Base-by-base conservation (phyloP, 1,284 basidiomycete species). In the Cryptococcus amylolentus region DNA sequence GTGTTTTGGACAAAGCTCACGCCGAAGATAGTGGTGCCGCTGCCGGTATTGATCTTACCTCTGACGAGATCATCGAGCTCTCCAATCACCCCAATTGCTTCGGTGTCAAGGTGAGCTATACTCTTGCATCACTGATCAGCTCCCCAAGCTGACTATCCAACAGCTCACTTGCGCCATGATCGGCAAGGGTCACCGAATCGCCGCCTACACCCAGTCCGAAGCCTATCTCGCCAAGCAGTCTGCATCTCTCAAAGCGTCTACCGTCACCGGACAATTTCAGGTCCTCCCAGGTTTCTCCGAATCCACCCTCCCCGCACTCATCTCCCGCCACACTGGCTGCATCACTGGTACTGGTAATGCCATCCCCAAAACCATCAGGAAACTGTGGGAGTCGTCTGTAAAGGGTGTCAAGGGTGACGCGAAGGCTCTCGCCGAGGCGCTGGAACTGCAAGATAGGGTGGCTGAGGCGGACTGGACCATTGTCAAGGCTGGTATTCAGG, bases 41-140 rank as follows among this genome's bases (percentile, higher is more conserved):
- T 0, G 85, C 89, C 0, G 91, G 91, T 10, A 84, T 91, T 63
- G 89, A 96, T 72, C 84, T 95, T 54, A 87, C 89, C 73, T 90
- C 88, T 0, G 91, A 94, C 73, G 82, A 84, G 51, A 83, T 96
- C 65, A 81, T 81, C 54, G 80, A 82, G 23, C 81, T 94, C 37
- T 84, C 88, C 4, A 75, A 82, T 52, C 91, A 94, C 71, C 88
- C 88, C 12, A 92, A 93, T 78, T 90, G 91, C 67, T 88, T 92
- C 62, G 91, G 91, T 57, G 86, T 85, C 52, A 94, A 92, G 61
- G 71, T 71, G 31, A 44, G 62, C 54, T 18, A 5, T 16, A 23
- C 23, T 23, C 23, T 20, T 8, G 23, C 46, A 10, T n/a, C 13
- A 26, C 18, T 35, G 3, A 4, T n/a, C 20, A 46, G 39, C 14